Base-by-base conservation (phyloP, 2,329 filamentous ascomycete genomes). In the Domatiomyces catenatus region DNA sequence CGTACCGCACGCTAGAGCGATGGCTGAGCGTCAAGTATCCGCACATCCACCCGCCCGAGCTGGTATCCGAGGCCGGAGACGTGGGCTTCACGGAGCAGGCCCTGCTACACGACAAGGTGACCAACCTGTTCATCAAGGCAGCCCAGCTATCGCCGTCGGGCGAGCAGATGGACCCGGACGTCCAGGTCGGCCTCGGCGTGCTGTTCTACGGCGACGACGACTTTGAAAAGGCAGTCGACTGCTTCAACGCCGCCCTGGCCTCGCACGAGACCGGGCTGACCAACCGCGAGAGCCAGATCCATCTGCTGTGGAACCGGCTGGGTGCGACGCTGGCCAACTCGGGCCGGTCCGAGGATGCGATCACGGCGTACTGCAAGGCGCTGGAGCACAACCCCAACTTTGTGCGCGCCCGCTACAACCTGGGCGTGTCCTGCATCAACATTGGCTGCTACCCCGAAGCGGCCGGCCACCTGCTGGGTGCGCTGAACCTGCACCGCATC, bases 1-100 rank as follows among this genome's bases (percentile, higher is more conserved):
- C 92, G 46, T 98, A 96, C 73, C 81, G 90, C 50, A 96, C 90
- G 8, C 76, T 98, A 12, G 92, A 98, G 70, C 85, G 90, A 57
- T 98, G 92, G 92, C 76, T 98, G 26, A 86, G 87, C n/a, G 80
- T 86, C 61, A 94, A 94, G 68, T 98, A 98, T 68, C 89, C 92
- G 5, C 74, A 80, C 36, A 80, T 98, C 56, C 80, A 88, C 61
- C 71, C 85, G 47, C 82, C 81, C 10, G 76, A 79, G 47, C 76
- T 86, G 36, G 70, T 93, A 15, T 84, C 85, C 18, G 56, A 58
- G 3, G 79, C 82, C 0, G 76, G 80, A n/a, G 87, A 95, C 52
- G 77, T 95, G 61, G 89, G 90, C 59, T 95, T 96, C 71, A 95
- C 89, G 24, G 90, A 96, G 69, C 84, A 90, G 22, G 83, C 92